phyloP scores from a whole-genome alignment of 257 asterid genomes.

The Solanum boliviense region DNA sequence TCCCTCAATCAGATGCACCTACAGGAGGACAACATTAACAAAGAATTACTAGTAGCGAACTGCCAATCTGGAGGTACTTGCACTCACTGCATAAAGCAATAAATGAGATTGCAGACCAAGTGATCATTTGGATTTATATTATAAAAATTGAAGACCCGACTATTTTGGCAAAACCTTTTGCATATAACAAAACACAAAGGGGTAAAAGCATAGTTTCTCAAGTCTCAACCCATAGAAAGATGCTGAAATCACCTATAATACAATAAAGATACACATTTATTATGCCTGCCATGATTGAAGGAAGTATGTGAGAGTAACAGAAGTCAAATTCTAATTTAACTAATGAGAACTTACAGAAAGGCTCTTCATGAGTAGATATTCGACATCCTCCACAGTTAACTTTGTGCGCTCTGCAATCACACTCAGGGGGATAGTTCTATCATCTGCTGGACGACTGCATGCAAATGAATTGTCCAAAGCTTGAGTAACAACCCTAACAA shows the following conservation, averaged over 20 bases:
- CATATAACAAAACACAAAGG: background rate
- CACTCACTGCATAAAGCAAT: background rate
- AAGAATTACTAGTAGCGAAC: background rate
- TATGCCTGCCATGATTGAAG: background rate
- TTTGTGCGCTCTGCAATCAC: constrained; percentile 78
- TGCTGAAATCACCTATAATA: background rate
- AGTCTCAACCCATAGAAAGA: background rate
- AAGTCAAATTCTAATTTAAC: background rate
- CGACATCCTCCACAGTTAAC: constrained; percentile 88
- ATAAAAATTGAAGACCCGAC: background rate
- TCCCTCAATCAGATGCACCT: constrained; percentile 95
- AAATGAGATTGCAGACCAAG: background rate
- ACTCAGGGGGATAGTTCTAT: constrained; percentile 77
- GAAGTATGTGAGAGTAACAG: background rate
- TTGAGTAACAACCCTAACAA: background rate
- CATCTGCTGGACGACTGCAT: constrained; percentile 92
- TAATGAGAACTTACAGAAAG: constrained; percentile 64
- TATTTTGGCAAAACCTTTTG: background rate
- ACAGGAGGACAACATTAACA: constrained; percentile 5
- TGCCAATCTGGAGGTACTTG: background rate
- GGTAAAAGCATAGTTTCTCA: background rate
- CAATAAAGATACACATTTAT: background rate
- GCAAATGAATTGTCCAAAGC: background rate
- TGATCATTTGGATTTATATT: background rate
- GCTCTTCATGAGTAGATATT: constrained; percentile 93